Evolutionary conservation across 495 filamentous ascomycete genomes (phyloP).

Genomic region (Penicillium silybi): DNA sequence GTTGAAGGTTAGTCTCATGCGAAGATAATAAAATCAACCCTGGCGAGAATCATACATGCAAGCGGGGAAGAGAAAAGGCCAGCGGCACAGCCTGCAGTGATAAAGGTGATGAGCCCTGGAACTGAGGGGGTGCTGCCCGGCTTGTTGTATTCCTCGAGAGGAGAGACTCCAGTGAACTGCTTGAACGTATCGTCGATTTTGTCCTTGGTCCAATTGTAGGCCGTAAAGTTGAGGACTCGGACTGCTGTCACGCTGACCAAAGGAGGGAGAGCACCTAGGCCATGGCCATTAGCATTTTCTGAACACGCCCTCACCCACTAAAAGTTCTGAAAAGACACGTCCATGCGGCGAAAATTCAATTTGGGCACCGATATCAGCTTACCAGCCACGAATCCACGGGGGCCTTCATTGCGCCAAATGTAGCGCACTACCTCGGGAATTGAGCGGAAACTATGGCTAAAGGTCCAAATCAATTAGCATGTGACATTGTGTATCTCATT

Average conservation of each 20-base stretch:
- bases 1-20: not conserved
- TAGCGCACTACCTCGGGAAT: conserved; percentile 40
- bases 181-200: conserved; percentile 52
- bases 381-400: conserved; percentile 47
- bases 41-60: conserved; percentile 61
- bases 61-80: conserved; percentile 78
- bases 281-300: not conserved
- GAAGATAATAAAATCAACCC: not conserved
- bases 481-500: not conserved
- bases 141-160: conserved; percentile 66
- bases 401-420: conserved; percentile 44
- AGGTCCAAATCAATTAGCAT: not conserved
- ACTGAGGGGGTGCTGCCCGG: conserved; percentile 65
- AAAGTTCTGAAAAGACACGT: not conserved
- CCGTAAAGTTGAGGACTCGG: conserved; percentile 87
- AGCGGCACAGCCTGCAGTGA: conserved; percentile 70
- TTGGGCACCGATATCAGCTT: conserved; percentile 2
- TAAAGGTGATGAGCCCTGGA: conserved; percentile 69
- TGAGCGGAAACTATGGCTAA: conserved; percentile 43
- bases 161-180: conserved; percentile 60
- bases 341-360: not conserved
- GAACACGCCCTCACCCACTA: not conserved
- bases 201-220: conserved; percentile 84
- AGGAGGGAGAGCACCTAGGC: conserved; percentile 69
- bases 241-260: conserved; percentile 85